Percentiles rank a stretch among this genome's conserved stretches.
These are phyloP conservation scores for Lactuca saligna DNA, from an alignment of 129 eudicot genomes.

Conservation along the genomic window DNA sequence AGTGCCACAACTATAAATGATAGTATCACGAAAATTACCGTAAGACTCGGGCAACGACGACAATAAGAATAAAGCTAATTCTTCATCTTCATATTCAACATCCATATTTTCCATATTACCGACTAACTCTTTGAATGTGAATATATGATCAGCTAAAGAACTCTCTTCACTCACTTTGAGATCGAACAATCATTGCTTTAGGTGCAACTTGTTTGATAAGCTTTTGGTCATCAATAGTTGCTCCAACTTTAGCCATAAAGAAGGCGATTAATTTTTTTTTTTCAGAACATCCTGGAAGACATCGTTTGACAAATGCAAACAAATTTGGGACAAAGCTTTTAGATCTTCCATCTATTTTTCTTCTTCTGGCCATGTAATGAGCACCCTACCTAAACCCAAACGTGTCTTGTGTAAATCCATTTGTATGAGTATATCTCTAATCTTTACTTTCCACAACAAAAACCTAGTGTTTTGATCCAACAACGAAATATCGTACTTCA, in stretches of 20 bases:
- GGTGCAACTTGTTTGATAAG: neutral
- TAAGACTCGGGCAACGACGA: neutral
- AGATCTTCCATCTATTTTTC: neutral
- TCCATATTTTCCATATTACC: no score
- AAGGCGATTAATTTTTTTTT: neutral
- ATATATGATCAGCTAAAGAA: neutral
- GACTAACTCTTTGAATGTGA: neutral
- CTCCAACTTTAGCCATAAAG: neutral
- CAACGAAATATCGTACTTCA: neutral
- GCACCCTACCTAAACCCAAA: neutral
- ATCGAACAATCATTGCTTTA: no score
- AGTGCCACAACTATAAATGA: neutral
- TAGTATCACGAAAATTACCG: no score
- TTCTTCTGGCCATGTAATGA: neutral
- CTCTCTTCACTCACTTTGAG: neutral
- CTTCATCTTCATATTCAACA: neutral
- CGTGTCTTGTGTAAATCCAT: neutral
- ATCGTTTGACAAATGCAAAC: neutral
- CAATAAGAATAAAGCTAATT: neutral
- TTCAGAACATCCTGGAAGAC: neutral
- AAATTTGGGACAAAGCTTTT: neutral
- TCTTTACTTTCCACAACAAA: neutral
- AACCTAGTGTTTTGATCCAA: neutral
- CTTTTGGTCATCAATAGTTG: neutral
- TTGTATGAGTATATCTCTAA: no score